These are phyloP conservation scores for Paracorniculantispora psalliotae DNA, from an alignment of 2,329 filamentous ascomycete genomes.

Conservation along the genomic window DNA sequence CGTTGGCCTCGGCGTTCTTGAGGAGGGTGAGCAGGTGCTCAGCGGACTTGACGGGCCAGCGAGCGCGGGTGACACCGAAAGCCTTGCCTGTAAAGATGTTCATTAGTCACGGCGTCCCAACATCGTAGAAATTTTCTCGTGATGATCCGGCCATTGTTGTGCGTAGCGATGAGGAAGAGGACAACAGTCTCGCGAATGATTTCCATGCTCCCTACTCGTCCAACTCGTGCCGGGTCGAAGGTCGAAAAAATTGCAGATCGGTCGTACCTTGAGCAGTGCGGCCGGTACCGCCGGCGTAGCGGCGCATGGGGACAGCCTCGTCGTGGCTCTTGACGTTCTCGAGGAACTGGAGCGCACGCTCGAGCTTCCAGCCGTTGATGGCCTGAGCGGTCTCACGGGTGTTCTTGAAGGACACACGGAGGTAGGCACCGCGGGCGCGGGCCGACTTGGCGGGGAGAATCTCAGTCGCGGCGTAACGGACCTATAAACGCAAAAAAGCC, in stretches of 20 bases:
- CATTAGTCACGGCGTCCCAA: slow-evolving; percentile 29
- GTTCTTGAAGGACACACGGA: slow-evolving; percentile 99
- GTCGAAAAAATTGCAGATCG: neutral
- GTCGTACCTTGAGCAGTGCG: slow-evolving; percentile 95
- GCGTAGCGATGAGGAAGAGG: neutral
- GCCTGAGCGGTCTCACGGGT: slow-evolving; percentile 99
- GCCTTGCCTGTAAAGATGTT: slow-evolving; percentile 72
- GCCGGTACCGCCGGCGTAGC: slow-evolving; percentile 93
- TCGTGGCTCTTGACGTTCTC: slow-evolving; percentile 97
- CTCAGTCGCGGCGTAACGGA: slow-evolving; percentile 92
- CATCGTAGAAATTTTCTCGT: neutral
- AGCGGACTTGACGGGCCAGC: slow-evolving; percentile 99
- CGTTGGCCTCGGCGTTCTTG: slow-evolving; percentile 96
- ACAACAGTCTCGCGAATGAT: neutral
- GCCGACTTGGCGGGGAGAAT: slow-evolving; percentile 89
- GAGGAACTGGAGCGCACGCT: slow-evolving; percentile 92
- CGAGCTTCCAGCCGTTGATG: slow-evolving; percentile 98
- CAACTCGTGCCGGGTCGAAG: neutral
- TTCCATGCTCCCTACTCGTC: neutral
- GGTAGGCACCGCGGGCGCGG: slow-evolving; percentile 96
- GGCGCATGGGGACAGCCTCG: slow-evolving; percentile 97
- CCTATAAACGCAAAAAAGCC: slow-evolving; percentile 44
- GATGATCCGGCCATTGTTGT: neutral
- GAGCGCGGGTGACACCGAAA: slow-evolving; percentile 95
- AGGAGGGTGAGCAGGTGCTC: slow-evolving; percentile 96